Base-by-base conservation (phyloP, 2,329 filamentous ascomycete species). In the Sarocladium oryzae region DNA sequence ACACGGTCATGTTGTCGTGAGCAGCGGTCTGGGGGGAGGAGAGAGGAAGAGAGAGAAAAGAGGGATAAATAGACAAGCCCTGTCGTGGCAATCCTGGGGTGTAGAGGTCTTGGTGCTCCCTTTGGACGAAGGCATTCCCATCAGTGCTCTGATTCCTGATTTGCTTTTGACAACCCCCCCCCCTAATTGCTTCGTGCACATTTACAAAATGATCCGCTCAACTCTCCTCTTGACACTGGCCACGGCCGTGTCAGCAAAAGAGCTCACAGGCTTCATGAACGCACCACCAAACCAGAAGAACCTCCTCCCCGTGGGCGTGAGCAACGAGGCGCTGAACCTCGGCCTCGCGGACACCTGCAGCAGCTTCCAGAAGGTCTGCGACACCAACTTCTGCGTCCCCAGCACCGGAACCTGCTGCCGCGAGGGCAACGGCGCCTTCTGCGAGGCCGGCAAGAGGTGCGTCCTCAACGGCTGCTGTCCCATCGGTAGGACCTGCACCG, bases 391-490 rank as follows among this genome's bases (percentile, higher is more conserved):
- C 20, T 70, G 68, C 51, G 66, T 69, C 53, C 59, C 62, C 15
- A n/a, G 54, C 8, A 51, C 49, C 8, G 60, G 55, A 11, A 20
- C 52, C n/a, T 70, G 68, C 57, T 69, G 66, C 49, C 46, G 36
- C 53, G 52, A 50, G 36, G 58, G 61, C 43, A 53, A 53, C 15
- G 63, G 64, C 30, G 52, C 58, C 13, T 69, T 61, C 53, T 69
- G 66, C 56, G 57, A 61, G 7, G n/a, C 46, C 11, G 65, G 63
- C 5, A 56, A 61, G 18, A 60, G 60, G 52, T 69, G 66, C 51
- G 53, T 56, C 32, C 6, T 38, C 2, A 55, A 57, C 4, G 65
- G 65, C n/a, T 69, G 66, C 57, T 69, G 66, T 48, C 53, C 55
- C 11, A 49, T 55, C n/a, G 67, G 67, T 48, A 52, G 63, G 49